phyloP scores from a whole-genome alignment of 2,329 filamentous ascomycete species.

The Dothiorella sarmentorum region DNA sequence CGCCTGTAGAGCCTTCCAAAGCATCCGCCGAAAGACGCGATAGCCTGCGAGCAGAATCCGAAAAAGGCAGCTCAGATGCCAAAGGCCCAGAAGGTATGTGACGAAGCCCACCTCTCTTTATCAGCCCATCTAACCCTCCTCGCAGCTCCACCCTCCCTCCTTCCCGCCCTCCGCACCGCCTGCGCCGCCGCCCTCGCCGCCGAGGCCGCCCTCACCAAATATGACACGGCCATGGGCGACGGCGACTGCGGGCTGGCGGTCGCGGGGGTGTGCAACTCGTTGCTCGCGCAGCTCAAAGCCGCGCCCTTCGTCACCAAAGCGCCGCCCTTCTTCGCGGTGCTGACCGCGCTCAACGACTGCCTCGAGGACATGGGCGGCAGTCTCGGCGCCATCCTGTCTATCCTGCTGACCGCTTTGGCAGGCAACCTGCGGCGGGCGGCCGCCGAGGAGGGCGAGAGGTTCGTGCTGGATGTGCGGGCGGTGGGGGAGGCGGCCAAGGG shows the following conservation, averaged over 20 bases:
- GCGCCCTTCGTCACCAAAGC: constrained; percentile 49
- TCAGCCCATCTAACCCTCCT: neutral
- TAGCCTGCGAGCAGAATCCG: constrained; percentile 29
- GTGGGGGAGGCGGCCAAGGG: constrained; percentile 43
- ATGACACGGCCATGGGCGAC: constrained; percentile 80
- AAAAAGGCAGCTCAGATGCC: constrained; percentile 19
- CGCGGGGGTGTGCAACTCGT: constrained; percentile 63
- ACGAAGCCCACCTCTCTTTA: neutral
- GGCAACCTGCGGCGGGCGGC: constrained; percentile 52
- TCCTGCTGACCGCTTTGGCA: constrained; percentile 79
- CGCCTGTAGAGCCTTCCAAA: constrained; percentile 25
- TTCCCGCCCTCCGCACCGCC: constrained; percentile 40
- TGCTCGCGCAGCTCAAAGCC: constrained; percentile 49
- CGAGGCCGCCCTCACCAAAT: constrained; percentile 63
- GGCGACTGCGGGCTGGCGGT: constrained; percentile 75
- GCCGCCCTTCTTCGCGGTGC: constrained; percentile 50
- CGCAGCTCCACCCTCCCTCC: constrained; percentile 30
- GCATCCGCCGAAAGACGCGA: constrained; percentile 29
- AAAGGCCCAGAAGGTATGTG: constrained; percentile 6
- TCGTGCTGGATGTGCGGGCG: constrained; percentile 35
- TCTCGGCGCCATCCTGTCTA: constrained; percentile 71
- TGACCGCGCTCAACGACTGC: constrained; percentile 50
- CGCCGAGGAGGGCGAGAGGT: constrained; percentile 39
- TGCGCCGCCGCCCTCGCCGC: constrained; percentile 52
- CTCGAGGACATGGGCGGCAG: constrained; percentile 73